Evolutionary conservation across 495 filamentous ascomycete genomes (phyloP), one percentile per base, ranked within the genome.

Genomic region (Aspergillus nanangensis): DNA sequence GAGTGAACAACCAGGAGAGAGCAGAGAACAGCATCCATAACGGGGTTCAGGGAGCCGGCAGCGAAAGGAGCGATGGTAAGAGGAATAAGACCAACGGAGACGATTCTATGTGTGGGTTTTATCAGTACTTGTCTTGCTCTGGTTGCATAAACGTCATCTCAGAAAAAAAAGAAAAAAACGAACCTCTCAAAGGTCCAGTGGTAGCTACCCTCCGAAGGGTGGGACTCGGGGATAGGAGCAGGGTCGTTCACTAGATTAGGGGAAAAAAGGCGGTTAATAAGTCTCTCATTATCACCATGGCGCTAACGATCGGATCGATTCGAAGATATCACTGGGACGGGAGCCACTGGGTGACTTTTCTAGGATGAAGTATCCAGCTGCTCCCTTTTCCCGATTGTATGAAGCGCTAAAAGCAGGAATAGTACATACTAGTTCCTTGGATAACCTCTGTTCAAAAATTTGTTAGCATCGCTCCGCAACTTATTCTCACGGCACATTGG

Each of bases 101-200:
- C 69, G 14, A 92, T 59, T 64, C 82, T 86, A 39, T n/a, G n/a
- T 22, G 25, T 18, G 22, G 39, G 25, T 24, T 8, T 32, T 32
- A 41, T 38, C 15, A 40, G 55, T 49, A 48, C n/a, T n/a, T n/a
- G n/a, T n/a, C 45, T 41, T n/a, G 14, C 0, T 34, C 20, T 17
- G n/a, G 7, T 18, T 23, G 40, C 35, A 23, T 8, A 7, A 15
- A 41, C n/a, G 10, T 21, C 7, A 17, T 41, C 32, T n/a, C n/a
- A n/a, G n/a, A n/a, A n/a, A n/a, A n/a, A n/a, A n/a, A n/a, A n/a
- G n/a, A n/a, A n/a, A n/a, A n/a, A n/a, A 22, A 57, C 66, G 37
- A 63, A 84, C 84, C 93, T 84, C 77, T 98, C 93, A 62, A 96
- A 95, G 51, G 86, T 83, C 93, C 93, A 98, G 77, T 98, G 93